These are phyloP conservation scores for Penicillium hesseltinei DNA, from an alignment of 2,329 filamentous ascomycete species.

Conservation along the genomic window DNA sequence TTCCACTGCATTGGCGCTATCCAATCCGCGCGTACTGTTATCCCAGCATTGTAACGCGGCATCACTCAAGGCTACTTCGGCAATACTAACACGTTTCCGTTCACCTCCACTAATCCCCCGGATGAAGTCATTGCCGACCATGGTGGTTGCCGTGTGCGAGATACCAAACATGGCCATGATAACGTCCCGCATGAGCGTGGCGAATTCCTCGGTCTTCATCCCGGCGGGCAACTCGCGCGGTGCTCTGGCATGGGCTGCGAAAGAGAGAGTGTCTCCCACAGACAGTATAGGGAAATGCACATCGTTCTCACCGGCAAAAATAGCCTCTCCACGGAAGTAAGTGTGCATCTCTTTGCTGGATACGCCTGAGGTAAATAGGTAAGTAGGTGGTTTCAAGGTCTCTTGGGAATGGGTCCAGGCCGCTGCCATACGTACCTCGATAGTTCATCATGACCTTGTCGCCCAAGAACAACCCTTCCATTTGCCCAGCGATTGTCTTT, in stretches of 20 bases:
- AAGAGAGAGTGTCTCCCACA: slow-evolving; percentile 69
- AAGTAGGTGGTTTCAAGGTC: neutral
- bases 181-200: slow-evolving; percentile 5
- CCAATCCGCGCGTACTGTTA: slow-evolving; percentile 45
- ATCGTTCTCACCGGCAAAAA: slow-evolving; percentile 78
- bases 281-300: slow-evolving; percentile 72
- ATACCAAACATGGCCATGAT: slow-evolving; percentile 28
- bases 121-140: slow-evolving; percentile 50
- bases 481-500: slow-evolving; percentile 76
- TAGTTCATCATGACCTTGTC: slow-evolving; percentile 71
- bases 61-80: slow-evolving; percentile 47
- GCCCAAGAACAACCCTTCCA: slow-evolving; percentile 70
- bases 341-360: slow-evolving; percentile 69
- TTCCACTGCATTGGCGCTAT: slow-evolving; percentile 52
- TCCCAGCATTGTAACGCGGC: slow-evolving; percentile 42
- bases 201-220: neutral
- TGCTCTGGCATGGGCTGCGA: slow-evolving; percentile 35
- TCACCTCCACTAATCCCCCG: slow-evolving; percentile 58
- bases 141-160: slow-evolving; percentile 47
- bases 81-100: slow-evolving; percentile 56
- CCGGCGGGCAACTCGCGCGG: neutral
- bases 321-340: slow-evolving; percentile 72
- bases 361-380: slow-evolving; percentile 47
- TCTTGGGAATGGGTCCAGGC: neutral
- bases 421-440: slow-evolving; percentile 45